These are phyloP conservation scores for Monosporascus sp. DNA, from an alignment of 2,329 filamentous ascomycete species.

Conservation along the genomic window DNA sequence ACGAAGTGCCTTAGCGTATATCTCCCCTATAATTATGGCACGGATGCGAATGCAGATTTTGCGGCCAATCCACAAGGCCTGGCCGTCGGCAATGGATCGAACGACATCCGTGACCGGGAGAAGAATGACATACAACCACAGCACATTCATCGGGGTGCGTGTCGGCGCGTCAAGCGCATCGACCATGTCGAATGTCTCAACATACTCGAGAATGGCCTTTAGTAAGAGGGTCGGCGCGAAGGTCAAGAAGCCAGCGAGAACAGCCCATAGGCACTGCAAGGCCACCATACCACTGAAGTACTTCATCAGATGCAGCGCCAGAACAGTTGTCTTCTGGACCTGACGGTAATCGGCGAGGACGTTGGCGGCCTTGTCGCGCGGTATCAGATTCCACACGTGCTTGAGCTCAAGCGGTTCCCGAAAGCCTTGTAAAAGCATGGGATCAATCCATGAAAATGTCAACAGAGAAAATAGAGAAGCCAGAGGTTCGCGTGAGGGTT, in stretches of 20 bases:
- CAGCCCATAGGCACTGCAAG: slow-evolving; percentile 74
- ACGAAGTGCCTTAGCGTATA: slow-evolving; percentile 91
- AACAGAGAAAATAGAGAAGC: slow-evolving; percentile 84
- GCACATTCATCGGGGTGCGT: slow-evolving; percentile 67
- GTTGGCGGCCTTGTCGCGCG: slow-evolving; percentile 78
- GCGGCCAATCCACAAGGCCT: slow-evolving; percentile 87
- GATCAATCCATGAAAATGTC: slow-evolving; percentile 87
- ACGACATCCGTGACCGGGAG: slow-evolving; percentile 78
- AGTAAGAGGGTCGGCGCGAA: slow-evolving; percentile 89
- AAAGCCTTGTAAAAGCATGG: slow-evolving; percentile 85
- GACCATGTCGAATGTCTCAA: slow-evolving; percentile 70
- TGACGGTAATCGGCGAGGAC: slow-evolving; percentile 81
- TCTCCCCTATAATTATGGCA: slow-evolving; percentile 93
- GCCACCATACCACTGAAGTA: slow-evolving; percentile 77
- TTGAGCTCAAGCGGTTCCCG: slow-evolving; percentile 74
- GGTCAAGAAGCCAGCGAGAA: slow-evolving; percentile 73
- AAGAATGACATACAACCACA: slow-evolving; percentile 93
- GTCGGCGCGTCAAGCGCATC: no score
- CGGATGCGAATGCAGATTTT: slow-evolving; percentile 91
- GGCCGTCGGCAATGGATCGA: slow-evolving; percentile 76
- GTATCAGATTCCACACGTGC: slow-evolving; percentile 86
- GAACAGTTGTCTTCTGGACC: slow-evolving; percentile 71
- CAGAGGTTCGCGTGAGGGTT: slow-evolving; percentile 80
- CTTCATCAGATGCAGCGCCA: slow-evolving; percentile 75
- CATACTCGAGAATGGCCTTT: slow-evolving; percentile 86